A percentile compares a stretch with the other conserved stretches of the same genome.
These are phyloP conservation scores for Pyrrhoderma noxium DNA, from an alignment of 1,284 basidiomycete species.

Conservation along the genomic window DNA sequence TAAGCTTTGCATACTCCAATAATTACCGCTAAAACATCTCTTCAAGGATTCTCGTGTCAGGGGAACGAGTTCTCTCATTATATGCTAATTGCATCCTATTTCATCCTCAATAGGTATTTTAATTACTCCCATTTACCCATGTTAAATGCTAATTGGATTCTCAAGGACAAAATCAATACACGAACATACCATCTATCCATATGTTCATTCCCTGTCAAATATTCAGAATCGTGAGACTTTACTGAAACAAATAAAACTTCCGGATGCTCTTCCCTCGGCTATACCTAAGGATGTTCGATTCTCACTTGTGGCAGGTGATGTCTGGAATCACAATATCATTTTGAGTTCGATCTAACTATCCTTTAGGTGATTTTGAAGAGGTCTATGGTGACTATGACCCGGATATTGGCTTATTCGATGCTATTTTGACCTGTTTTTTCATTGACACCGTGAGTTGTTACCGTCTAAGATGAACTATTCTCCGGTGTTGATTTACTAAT, in stretches of 20 bases:
- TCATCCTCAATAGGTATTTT: conserved; percentile 69
- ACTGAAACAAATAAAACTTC: conserved; percentile 64
- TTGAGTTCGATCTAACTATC: background rate
- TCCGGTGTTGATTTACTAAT: background rate
- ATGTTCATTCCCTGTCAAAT: conserved; percentile 88
- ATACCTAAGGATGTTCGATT: conserved; percentile 62
- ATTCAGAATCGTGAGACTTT: conserved; percentile 51
- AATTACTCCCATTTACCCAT: background rate
- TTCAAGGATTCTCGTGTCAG: conserved; percentile 74
- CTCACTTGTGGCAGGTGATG: conserved; percentile 73
- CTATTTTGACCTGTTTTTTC: conserved; percentile 94
- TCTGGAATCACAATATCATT: background rate
- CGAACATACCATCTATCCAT: conserved; percentile 77
- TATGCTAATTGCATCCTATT: conserved; percentile 82
- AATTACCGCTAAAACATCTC: background rate
- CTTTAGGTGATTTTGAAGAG: conserved; percentile 82
- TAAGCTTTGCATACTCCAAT: background rate
- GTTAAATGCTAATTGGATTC: conserved; percentile 6
- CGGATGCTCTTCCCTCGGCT: conserved; percentile 76
- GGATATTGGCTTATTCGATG: conserved; percentile 73
- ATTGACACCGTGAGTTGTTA: conserved; percentile 74
- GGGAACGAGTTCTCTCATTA: conserved; percentile 94
- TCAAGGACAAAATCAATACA: conserved; percentile 58
- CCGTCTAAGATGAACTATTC: conserved; percentile 1
- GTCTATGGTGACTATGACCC: conserved; percentile 56